A percentile compares a stretch with the other conserved stretches of the same genome.
Conservation (phyloP, 2,329 filamentous ascomycete genomes). For the Penicillium janthinellum region DNA sequence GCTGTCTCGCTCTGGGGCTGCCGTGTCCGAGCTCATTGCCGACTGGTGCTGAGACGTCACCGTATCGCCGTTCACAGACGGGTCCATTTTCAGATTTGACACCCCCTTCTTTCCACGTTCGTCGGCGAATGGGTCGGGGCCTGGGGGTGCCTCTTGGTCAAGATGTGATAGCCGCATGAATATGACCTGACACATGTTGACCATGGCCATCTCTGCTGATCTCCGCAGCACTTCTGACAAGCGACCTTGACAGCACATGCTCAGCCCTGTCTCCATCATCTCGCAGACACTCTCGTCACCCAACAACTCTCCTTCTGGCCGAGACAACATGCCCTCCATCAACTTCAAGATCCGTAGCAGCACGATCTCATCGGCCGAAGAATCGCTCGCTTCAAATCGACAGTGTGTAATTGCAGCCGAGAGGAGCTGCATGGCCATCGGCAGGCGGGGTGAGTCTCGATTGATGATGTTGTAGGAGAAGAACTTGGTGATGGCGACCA, state of each 20-base stretch:
- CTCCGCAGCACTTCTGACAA: slow-evolving; percentile 87
- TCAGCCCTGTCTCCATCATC: slow-evolving; percentile 98
- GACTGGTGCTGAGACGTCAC: slow-evolving; percentile 55
- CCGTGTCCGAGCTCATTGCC: slow-evolving; percentile 43
- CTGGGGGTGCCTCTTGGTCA: slow-evolving; percentile 72
- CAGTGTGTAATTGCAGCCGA: slow-evolving; percentile 97
- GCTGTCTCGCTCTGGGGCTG: slow-evolving; percentile 34
- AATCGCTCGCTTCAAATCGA: slow-evolving; percentile 94
- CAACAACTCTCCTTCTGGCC: slow-evolving; percentile 87
- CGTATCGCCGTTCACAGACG: slow-evolving; percentile 67
- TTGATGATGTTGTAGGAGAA: slow-evolving; percentile 91
- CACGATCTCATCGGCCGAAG: slow-evolving; percentile 92
- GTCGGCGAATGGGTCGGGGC: slow-evolving; percentile 66
- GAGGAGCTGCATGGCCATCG: slow-evolving; percentile 89
- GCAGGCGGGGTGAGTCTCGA: slow-evolving; percentile 79
- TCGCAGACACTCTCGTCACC: slow-evolving; percentile 98
- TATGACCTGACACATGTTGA: slow-evolving; percentile 98
- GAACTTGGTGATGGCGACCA: slow-evolving; percentile 94
- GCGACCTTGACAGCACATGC: slow-evolving; percentile 92
- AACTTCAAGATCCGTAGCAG: slow-evolving; percentile 90
- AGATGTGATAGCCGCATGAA: slow-evolving; percentile 90
- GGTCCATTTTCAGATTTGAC: slow-evolving; percentile 81
- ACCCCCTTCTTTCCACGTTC: slow-evolving; percentile 55
- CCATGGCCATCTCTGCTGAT: slow-evolving; percentile 95
- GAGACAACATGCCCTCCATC: slow-evolving; percentile 98